Evolutionary conservation across 495 filamentous ascomycete genomes (phyloP).

Genomic region (Cercophora samala): DNA sequence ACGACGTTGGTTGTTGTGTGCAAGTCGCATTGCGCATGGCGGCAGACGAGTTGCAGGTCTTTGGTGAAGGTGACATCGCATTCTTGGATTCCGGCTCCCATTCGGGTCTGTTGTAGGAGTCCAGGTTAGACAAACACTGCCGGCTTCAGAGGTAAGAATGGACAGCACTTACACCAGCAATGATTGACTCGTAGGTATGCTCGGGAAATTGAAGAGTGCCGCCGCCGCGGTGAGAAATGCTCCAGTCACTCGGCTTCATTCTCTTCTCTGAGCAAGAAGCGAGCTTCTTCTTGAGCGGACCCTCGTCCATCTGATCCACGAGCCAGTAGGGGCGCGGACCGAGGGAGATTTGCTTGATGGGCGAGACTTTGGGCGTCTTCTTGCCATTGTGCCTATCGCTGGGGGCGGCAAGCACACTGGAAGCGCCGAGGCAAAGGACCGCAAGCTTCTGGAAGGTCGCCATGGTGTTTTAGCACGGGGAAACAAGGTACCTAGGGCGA

Average conservation of each 20-base stretch:
- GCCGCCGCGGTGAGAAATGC: constrained; percentile 57
- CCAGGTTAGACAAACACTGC: not conserved
- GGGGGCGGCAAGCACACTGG: constrained; percentile 25
- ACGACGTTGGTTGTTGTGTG: constrained; percentile 65
- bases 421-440: constrained; percentile 10
- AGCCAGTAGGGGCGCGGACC: constrained; percentile 59
- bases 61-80: constrained; percentile 63
- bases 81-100: constrained; percentile 63
- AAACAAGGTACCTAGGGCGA: not conserved
- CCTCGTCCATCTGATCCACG: constrained; percentile 56
- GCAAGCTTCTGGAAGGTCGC: constrained; percentile 11
- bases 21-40: constrained; percentile 61
- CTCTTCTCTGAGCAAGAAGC: constrained; percentile 49
- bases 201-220: constrained; percentile 61
- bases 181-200: constrained; percentile 50
- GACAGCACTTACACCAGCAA: constrained; percentile 42
- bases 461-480: constrained; percentile 7
- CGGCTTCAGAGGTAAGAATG: not conserved
- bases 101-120: constrained; percentile 36
- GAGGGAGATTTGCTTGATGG: constrained; percentile 44
- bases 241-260: constrained; percentile 43
- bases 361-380: constrained; percentile 22
- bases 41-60: constrained; percentile 59
- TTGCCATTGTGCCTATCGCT: constrained; percentile 17
- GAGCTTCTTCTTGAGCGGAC: constrained; percentile 54